A percentile compares a stretch with the other conserved stretches of the same genome.
These are phyloP conservation scores for Bacidia rubella DNA, from an alignment of 495 filamentous ascomycete genomes.

Conservation along the genomic window DNA sequence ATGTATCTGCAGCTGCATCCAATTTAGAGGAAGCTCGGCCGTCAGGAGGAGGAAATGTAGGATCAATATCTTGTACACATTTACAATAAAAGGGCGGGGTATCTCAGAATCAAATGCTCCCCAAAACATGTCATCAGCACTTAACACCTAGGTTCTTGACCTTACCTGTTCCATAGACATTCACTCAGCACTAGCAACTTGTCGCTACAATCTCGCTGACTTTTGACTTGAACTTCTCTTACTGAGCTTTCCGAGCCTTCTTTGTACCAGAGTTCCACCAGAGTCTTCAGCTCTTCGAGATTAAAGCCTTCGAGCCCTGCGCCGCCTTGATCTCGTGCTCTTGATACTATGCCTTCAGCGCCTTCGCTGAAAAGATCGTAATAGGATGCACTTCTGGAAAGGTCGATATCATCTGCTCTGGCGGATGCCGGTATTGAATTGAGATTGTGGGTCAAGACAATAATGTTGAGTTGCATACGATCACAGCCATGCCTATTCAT, in stretches of 20 bases:
- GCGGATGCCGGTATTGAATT: constrained; percentile 64
- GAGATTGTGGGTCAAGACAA: constrained; percentile 89
- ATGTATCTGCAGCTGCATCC: too few relatives aligned
- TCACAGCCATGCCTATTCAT: constrained; percentile 67
- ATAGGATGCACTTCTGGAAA: constrained; percentile 59
- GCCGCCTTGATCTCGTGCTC: constrained; percentile 22
- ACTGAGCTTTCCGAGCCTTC: constrained; percentile 59
- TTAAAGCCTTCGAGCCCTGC: constrained; percentile 41
- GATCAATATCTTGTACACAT: too few relatives aligned
- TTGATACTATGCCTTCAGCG: constrained; percentile 37
- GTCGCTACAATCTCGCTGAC: constrained; percentile 64
- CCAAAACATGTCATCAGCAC: too few relatives aligned
- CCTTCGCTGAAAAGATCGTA: constrained; percentile 71
- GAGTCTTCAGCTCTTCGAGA: constrained; percentile 70
- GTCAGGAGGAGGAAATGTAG: too few relatives aligned
- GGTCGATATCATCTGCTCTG: constrained; percentile 14
- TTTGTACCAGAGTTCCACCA: constrained; percentile 78
- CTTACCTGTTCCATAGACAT: constrained; percentile 51
- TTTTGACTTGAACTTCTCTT: constrained; percentile 57
- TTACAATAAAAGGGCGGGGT: background rate
- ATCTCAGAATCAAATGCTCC: background rate
- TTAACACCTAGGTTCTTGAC: too few relatives aligned
- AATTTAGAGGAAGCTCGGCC: too few relatives aligned
- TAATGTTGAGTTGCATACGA: constrained; percentile 77
- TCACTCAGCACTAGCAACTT: constrained; percentile 63